Conservation (phyloP, 768 basidiomycete species). For the Rhizopogon vulgaris region DNA sequence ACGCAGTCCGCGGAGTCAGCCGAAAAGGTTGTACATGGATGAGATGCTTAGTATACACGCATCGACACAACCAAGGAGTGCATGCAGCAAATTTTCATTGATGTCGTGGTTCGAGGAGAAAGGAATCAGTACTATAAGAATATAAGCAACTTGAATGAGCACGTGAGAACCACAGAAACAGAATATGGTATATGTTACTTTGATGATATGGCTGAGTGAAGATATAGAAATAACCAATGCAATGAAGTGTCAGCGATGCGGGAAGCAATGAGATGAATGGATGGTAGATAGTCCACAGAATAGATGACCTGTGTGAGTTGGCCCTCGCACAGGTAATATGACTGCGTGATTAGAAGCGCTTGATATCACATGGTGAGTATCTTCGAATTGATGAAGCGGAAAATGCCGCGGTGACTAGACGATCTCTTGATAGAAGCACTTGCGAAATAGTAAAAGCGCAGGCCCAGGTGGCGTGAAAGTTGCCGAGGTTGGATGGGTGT, state of each 20-base stretch:
- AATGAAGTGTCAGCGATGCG: neutral
- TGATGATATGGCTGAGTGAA: neutral
- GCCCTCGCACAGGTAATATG: neutral
- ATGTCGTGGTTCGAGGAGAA: neutral
- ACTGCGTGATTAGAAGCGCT: neutral
- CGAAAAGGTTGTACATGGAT: too few species aligned
- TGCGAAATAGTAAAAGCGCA: neutral
- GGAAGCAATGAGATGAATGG: neutral
- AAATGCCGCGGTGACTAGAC: neutral
- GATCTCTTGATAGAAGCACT: neutral
- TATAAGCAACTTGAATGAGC: neutral
- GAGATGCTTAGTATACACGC: too few species aligned
- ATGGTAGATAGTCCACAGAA: neutral
- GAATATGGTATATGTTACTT: neutral
- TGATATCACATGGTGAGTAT: neutral
- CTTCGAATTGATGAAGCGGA: neutral
- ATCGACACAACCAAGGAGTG: too few species aligned
- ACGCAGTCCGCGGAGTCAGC: too few species aligned
- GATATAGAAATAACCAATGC: neutral
- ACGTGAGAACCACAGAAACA: neutral
- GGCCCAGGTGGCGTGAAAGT: neutral
- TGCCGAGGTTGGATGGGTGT: neutral
- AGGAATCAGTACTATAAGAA: neutral
- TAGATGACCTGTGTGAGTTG: neutral
- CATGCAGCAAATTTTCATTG: neutral